phyloP scores from a whole-genome alignment of 1,284 basidiomycete species.

The Microbotryum saponariae region DNA sequence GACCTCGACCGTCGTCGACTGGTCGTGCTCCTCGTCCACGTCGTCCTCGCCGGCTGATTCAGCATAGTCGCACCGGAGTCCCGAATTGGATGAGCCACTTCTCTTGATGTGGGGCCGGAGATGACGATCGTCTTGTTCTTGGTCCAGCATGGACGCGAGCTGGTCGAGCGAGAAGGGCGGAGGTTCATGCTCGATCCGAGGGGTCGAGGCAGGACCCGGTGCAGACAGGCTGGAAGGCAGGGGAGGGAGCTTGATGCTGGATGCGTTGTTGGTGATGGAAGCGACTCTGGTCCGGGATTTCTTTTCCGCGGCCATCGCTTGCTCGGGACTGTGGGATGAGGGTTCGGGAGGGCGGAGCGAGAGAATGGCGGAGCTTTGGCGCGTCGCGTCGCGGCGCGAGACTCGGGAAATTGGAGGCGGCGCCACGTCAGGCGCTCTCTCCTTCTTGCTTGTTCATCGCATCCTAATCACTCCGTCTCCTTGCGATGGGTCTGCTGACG shows the following conservation, averaged over 20 bases:
- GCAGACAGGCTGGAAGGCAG: neutral
- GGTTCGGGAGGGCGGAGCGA: too few species aligned
- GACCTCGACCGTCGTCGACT: neutral
- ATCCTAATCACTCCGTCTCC: too few species aligned
- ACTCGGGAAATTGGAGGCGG: too few species aligned
- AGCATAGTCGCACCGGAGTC: neutral
- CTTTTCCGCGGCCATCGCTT: too few species aligned
- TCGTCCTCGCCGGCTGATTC: neutral
- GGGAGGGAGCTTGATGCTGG: neutral
- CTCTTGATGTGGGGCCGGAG: neutral
- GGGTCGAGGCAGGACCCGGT: slow-evolving; percentile 4
- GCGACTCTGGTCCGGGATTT: too few species aligned
- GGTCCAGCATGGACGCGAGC: neutral
- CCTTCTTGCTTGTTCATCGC: too few species aligned
- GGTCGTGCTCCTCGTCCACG: neutral
- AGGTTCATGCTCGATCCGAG: neutral
- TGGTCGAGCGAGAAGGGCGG: slow-evolving; percentile 2
- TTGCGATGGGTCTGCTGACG: slow-evolving; percentile 67
- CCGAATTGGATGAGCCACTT: neutral
- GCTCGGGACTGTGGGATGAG: too few species aligned
- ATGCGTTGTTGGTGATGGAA: neutral
- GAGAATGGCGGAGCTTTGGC: too few species aligned
- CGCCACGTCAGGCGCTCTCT: too few species aligned
- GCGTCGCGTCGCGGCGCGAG: too few species aligned
- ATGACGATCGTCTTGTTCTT: neutral